Evolutionary conservation across 139 green algal genomes (phyloP), one percentile per base, ranked within the genome.

Genomic region (Chlamydomonas eustigma): DNA sequence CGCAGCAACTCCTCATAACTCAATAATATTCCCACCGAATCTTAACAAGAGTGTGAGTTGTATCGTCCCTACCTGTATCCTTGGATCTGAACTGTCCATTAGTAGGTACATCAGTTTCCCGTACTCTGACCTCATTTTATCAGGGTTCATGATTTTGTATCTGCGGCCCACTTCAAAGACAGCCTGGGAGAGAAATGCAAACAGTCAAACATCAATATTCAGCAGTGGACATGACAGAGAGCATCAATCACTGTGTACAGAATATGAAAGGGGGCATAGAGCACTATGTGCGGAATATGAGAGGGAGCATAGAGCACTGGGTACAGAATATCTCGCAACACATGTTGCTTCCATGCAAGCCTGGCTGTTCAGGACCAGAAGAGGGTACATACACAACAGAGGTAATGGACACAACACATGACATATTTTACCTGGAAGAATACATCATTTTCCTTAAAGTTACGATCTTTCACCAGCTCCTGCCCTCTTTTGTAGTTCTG

Each of bases 131-230:
- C 94, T 88, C 94, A 98, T 97, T 39, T 94, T 95, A 65, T 98
- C 93, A 0, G 92, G 93, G 80, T 97, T 97, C 86, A 96, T 93
- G 76, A 98, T 91, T 84, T 97, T 97, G 85, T 95, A 93, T 28
- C 94, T 81, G 31, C 94, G 80, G 24, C 92, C 94, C 2, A 96
- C 84, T 84, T 98, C 92, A 84, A 97, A 98, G 38, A 88, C 81
- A 22, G 88, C 63, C 83, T 90, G 81, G 31, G 25, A 6, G 28
- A 44, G 37, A 51, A 32, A 76, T 18, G 2, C 35, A 58, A 22
- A 12, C 44, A 12, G 44, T 28, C 44, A 58, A 58, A n/a, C n/a
- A n/a, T n/a, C n/a, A n/a, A n/a, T n/a, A n/a, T n/a, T n/a, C n/a
- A n/a, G n/a, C n/a, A n/a, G n/a, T n/a, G n/a, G n/a, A n/a, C n/a